Base-by-base conservation (phyloP, 202 grass and related monocot species). In the Carex sylvatica region DNA sequence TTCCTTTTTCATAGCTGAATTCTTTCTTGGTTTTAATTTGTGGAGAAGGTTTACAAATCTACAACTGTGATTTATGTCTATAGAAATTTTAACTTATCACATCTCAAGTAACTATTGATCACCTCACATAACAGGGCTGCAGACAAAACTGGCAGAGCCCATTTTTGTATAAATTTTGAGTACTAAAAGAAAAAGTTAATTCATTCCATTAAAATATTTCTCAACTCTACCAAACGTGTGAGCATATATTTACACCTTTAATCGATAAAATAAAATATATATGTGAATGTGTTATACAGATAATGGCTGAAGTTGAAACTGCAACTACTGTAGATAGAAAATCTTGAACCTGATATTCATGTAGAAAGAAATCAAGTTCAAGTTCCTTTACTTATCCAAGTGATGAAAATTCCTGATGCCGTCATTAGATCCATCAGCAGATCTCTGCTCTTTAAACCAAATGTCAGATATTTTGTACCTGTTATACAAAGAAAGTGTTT, bases 371-470 rank as follows among this genome's bases (percentile, higher is more conserved):
- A 56, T 40, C 38, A 40, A 40, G 38, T 55, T 55, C 15, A 76
- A 56, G 51, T 10, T 76, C 51, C 40, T 47, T 44, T 23, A 75
- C 49, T 54, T 54, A 30, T 76, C 26, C 72, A 76, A 76, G 9
- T 33, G 26, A 54, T 4, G 6, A 14, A 56, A 56, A 56, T 31
- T 6, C 72, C 23, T 8, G 14, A 56, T 19, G 6, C 28, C 7
- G 15, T 76, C 19, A 14, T 33, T n/a, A 56, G 72, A 53, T 76
- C 23, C 13, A 19, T 35, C 8, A 16, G 28, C 51, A 56, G 51
- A 56, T 76, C 51, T 54, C 49, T 76, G 49, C 72, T 76, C 72
- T 51, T 76, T 18, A 54, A 7, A 75, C 71, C 71, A 55, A 26
- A 76, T 56, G 15, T 19, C 52, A 76, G 72, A 76, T 52, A 58